Base-by-base conservation (phyloP, 768 basidiomycete genomes). In the Tubosaeta sp. region DNA sequence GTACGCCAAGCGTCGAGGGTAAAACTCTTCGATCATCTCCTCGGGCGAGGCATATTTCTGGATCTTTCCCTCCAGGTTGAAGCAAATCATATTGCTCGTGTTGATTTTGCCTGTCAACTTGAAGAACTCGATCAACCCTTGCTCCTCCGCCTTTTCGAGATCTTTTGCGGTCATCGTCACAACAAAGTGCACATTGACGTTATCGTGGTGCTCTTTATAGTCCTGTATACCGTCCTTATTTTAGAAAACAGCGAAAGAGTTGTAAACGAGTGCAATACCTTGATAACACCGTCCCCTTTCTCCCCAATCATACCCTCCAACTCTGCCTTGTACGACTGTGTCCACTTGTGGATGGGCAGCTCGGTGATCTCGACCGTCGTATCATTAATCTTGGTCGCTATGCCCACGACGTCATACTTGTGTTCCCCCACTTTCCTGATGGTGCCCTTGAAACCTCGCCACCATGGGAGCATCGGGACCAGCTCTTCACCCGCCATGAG, bases 81-180 rank as follows among this genome's bases (percentile, higher is more conserved):
- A 99, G 71, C 92, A 94, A 16, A 98, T 97, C 97, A 99, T 98
- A 74, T 99, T 99, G 66, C 83, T 81, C 14, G 92, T 97, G 68
- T 78, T 88, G 68, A 99, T 72, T 68, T 94, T 90, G 43, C 79
- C 71, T 13, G 83, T 83, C 55, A 97, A 74, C 71, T 93, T 95
- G 84, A 99, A 97, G 67, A 83, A 90, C 68, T 97, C 95, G 31
- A 84, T 61, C 31, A 99, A 72, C 4, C 95, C 95, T 65, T 97
- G 91, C 55, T 81, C 79, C 65, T 95, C 92, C 3, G 93, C 93
- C 68, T 89, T 89, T 59, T 88, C 80, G 57, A 97, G 79, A 54
- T 86, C 86, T 57, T 86, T 87, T 43, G 85, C 81, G 3, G 74
- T 73, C 86, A 98, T 88, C 25, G 79, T 84, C 27, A 99, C 67